These are phyloP conservation scores for Nothomitra cinnamomea DNA, from an alignment of 2,329 filamentous ascomycete species.

Conservation along the genomic window DNA sequence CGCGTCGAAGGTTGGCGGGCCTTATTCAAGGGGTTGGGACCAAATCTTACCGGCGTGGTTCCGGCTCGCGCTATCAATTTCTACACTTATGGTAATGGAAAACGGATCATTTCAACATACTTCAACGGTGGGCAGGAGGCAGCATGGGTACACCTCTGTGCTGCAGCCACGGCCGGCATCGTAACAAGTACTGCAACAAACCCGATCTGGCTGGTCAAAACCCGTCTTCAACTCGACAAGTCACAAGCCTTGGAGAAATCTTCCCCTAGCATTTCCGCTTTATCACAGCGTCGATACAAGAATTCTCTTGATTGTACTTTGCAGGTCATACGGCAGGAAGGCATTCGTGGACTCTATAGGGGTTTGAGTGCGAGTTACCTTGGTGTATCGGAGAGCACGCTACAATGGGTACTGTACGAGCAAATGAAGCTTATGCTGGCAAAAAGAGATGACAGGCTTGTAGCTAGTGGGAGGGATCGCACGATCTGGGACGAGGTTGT, in stretches of 20 bases:
- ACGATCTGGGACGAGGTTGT: conserved; percentile 58
- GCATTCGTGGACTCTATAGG: conserved; percentile 68
- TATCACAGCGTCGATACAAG: conserved; percentile 48
- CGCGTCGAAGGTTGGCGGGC: conserved; percentile 68
- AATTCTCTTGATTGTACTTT: conserved; percentile 79
- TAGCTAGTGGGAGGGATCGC: conserved; percentile 41
- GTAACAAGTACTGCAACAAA: conserved; percentile 84
- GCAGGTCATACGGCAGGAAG: conserved; percentile 67
- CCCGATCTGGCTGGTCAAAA: conserved; percentile 95
- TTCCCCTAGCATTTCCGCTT: conserved; percentile 31
- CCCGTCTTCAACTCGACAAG: conserved; percentile 79
- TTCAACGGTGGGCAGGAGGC: conserved; percentile 55
- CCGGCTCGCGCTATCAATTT: conserved; percentile 88
- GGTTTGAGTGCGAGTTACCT: conserved; percentile 84
- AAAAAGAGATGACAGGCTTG: conserved; percentile 39
- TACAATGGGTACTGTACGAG: conserved; percentile 93
- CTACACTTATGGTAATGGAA: conserved; percentile 83
- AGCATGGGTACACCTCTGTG: conserved; percentile 59
- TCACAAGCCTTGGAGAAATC: conserved; percentile 43
- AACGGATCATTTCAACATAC: conserved; percentile 59
- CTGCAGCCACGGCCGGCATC: conserved; percentile 63
- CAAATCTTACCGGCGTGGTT: conserved; percentile 78
- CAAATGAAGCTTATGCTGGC: conserved; percentile 67
- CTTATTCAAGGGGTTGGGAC: conserved; percentile 83
- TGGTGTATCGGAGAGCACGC: conserved; percentile 72